These are phyloP conservation scores for Neckera pumila DNA, from an alignment of 225 moss, liverwort and hornwort genomes.

Conservation along the genomic window DNA sequence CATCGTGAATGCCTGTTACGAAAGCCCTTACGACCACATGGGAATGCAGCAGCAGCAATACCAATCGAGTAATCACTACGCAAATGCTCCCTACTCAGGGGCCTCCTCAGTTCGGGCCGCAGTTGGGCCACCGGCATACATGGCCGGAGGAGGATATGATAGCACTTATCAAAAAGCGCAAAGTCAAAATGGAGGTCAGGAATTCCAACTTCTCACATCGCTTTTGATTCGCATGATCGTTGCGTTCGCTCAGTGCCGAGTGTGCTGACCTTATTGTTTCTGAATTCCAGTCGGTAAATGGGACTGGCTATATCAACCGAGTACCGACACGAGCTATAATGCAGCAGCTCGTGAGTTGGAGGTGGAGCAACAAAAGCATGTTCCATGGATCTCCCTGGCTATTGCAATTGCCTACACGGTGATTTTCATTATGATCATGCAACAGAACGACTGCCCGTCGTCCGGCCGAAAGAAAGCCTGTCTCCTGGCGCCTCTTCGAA, in stretches of 20 bases:
- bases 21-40: constrained; percentile 3
- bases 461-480: neutral
- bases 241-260: neutral
- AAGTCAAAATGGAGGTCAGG: constrained; percentile 4
- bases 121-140: constrained; percentile 21
- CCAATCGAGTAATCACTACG: neutral
- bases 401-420: constrained; percentile 19
- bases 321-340: neutral
- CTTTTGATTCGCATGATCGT: neutral
- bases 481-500: constrained; percentile 14
- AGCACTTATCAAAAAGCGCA: neutral
- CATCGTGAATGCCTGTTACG: constrained; percentile 6
- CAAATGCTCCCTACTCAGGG: neutral
- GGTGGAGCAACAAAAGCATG: neutral
- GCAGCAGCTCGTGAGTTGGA: neutral
- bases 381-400: constrained; percentile 31
- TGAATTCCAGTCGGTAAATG: constrained; percentile 8
- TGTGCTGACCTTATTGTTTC: neutral
- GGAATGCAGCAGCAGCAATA: neutral
- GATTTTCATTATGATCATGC: constrained; percentile 35
- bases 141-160: constrained; percentile 30
- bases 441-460: constrained; percentile 34
- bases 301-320: constrained; percentile 6
- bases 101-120: constrained; percentile 7
- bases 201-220: neutral